phyloP scores from a whole-genome alignment of 176 grass and related monocot species.

The Oropetium thomaeum region DNA sequence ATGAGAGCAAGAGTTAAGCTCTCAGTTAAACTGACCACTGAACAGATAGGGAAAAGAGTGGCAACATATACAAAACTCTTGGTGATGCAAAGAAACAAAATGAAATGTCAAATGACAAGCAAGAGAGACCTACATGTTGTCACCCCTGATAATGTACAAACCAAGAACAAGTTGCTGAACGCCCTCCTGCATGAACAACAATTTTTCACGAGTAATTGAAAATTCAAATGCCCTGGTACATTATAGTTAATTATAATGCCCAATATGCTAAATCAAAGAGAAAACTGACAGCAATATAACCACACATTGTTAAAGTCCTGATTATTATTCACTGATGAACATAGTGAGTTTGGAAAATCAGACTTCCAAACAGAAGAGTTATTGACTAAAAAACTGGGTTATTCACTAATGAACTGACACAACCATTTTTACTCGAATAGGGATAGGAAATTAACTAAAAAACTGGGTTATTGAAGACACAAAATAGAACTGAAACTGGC shows the following conservation, averaged over 20 bases:
- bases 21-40: not conserved
- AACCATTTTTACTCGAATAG: not conserved
- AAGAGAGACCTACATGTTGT: conserved; percentile 71
- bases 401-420: not conserved
- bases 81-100: not conserved
- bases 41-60: not conserved
- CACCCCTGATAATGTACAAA: conserved; percentile 90
- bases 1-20: not conserved
- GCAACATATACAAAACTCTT: not conserved
- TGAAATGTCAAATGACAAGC: not conserved
- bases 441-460: not conserved
- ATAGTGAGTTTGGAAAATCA: not conserved
- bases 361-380: not conserved
- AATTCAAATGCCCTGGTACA: not conserved
- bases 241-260: too few relatives aligned
- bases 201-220: not conserved
- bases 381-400: too few relatives aligned
- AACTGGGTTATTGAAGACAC: not conserved
- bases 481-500: not conserved
- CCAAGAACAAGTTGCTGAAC: conserved; percentile 83
- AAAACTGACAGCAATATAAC: too few relatives aligned
- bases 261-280: too few relatives aligned
- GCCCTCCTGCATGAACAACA: conserved; percentile 62
- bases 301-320: not conserved
- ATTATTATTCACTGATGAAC: too few relatives aligned